A percentile compares a stretch with the other conserved stretches of the same genome.
phyloP scores from a whole-genome alignment of 225 moss, liverwort and hornwort genomes.

The Antitrichia curtipendula region DNA sequence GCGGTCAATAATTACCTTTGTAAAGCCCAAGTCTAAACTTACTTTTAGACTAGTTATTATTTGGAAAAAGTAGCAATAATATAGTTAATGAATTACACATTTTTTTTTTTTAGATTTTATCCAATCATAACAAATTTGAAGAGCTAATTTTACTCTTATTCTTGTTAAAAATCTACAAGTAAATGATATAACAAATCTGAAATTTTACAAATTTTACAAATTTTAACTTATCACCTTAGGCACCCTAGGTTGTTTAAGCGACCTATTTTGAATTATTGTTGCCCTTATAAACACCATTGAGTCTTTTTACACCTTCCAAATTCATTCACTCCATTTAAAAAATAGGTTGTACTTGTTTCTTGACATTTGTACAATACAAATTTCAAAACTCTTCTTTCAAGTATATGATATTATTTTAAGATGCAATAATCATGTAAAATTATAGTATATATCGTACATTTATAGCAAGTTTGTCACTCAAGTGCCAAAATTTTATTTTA shows the following conservation, averaged over 20 bases:
- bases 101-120: not conserved
- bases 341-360: not conserved
- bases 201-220: not conserved
- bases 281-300: fast-evolving
- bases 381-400: too few species aligned
- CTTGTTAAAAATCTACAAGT: not conserved
- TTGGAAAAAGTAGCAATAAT: not conserved
- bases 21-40: fast-evolving
- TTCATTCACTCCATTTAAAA: not conserved
- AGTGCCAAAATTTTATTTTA: too few species aligned
- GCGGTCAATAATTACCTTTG: not conserved
- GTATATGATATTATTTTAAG: too few species aligned
- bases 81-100: not conserved
- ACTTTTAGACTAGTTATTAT: not conserved
- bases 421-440: too few species aligned
- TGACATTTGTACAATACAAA: not conserved
- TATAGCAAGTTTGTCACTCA: too few species aligned
- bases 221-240: not conserved
- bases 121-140: not conserved
- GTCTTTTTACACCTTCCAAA: not conserved
- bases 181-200: not conserved
- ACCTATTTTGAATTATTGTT: not conserved
- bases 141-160: not conserved
- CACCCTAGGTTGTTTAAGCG: not conserved
- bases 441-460: too few species aligned